A percentile compares a stretch with the other conserved stretches of the same genome.
These are phyloP conservation scores for Hibiscus syriacus DNA, from an alignment of 345 rosid genomes.

Conservation along the genomic window DNA sequence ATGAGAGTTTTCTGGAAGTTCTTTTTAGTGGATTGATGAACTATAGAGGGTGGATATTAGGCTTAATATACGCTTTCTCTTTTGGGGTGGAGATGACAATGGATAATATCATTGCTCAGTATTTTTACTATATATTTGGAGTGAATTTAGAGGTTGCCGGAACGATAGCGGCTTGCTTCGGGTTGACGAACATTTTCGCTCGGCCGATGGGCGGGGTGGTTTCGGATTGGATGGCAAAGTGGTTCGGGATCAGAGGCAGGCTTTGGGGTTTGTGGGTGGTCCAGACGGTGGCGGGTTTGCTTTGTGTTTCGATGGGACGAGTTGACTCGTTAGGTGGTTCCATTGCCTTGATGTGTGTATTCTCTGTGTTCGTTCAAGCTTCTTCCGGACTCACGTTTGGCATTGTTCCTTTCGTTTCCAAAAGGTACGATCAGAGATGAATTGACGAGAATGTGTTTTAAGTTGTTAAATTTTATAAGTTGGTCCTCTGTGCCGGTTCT, in stretches of 20 bases:
- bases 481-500: too few relatives aligned
- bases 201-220: conserved; percentile 71
- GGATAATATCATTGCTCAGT: conserved; percentile 63
- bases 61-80: conserved; percentile 45
- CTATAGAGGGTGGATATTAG: conserved; percentile 80
- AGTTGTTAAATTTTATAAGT: too few relatives aligned
- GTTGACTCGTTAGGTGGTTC: conserved; percentile 51
- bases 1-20: conserved; percentile 24
- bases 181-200: conserved; percentile 49
- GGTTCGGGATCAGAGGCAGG: conserved; percentile 73
- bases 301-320: conserved; percentile 59
- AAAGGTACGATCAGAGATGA: too few relatives aligned
- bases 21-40: conserved; percentile 47
- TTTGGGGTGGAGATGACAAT: conserved; percentile 76
- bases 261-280: conserved; percentile 75
- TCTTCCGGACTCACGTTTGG: conserved; percentile 82
- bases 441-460: too few relatives aligned
- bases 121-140: conserved; percentile 64
- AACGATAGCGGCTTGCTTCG: conserved; percentile 60
- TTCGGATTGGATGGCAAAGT: conserved; percentile 48
- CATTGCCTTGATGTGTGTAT: conserved; percentile 45
- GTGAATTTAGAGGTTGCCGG: conserved; percentile 64
- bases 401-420: conserved; percentile 79
- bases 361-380: conserved; percentile 74
- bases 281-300: conserved; percentile 56